Base-by-base conservation (phyloP, 2,329 filamentous ascomycete genomes). In the Macrophomina tecta region DNA sequence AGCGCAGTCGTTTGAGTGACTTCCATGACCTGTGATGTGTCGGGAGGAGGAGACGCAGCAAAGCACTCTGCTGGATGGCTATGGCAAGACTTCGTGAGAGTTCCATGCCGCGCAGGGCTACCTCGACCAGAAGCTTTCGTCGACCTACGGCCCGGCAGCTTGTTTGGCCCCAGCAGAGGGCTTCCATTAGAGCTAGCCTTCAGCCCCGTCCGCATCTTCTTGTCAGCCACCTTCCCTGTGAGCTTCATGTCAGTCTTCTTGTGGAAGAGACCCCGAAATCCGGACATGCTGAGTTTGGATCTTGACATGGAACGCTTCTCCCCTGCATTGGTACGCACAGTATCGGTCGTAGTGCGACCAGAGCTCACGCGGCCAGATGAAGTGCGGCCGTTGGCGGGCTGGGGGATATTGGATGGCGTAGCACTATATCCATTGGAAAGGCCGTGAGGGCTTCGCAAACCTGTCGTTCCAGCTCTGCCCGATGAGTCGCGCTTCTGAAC, bases 11-110 rank as follows among this genome's bases (percentile, higher is more conserved):
- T 61, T 18, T 61, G 38, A 5, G 55, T 62, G 16, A 62, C 28
- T 5, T 52, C 65, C 11, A 55, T 32, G 11, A 38, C 34, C n/a
- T 42, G 46, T 6, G 32, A 8, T 34, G 34, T 34, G 7, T 66
- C 52, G 14, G 32, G 45, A 7, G 45, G 42, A 18, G 53, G 55
- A 16, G 34, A 46, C 8, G 55, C 42, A 49, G 64, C 38, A 14
- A 53, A 3, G 18, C 12, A 45, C 30, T 66, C 58, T 14, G 58
- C 53, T 34, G 34, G 55, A 28, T 62, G 46, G 18, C 36, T 56
- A 14, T 36, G 45, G 12, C 74, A 63, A 65, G 68, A 67, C 73
- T 76, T 66, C 66, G 65, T 67, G 30, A 65, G 40, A 5, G 52
- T 65, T 32, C 51, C 52, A 16, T 38, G 34, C 2, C 52, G 51